A percentile compares a stretch with the other conserved stretches of the same genome.
Conservation (phyloP, 805 yeast species). For the Sugiyamaella marilandica region DNA sequence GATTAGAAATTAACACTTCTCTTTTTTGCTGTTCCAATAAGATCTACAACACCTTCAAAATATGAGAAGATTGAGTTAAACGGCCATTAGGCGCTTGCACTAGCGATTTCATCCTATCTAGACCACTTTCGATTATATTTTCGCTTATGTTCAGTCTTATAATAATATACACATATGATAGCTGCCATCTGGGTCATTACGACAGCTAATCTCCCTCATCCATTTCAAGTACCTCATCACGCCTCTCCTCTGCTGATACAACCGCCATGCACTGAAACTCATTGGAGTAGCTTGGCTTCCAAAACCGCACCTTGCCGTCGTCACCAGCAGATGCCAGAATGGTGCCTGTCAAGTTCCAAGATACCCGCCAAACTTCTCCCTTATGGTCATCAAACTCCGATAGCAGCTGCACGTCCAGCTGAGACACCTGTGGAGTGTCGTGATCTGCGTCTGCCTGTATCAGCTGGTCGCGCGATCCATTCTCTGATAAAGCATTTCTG, state of each 20-base stretch:
- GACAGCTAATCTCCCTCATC: background rate
- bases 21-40: no score
- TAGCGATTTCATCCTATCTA: no score
- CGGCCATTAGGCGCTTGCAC: no score
- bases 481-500: conserved; percentile 33
- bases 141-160: background rate
- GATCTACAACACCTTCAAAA: no score
- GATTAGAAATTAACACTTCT: no score
- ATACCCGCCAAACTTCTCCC: conserved; percentile 92
- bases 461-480: conserved; percentile 16
- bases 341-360: conserved; percentile 84
- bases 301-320: conserved; percentile 84
- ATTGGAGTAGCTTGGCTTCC: conserved; percentile 84
- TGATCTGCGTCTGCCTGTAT: conserved; percentile 16
- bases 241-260: conserved; percentile 49
- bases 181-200: background rate
- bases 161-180: background rate
- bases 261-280: conserved; percentile 92
- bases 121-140: background rate
- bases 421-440: conserved; percentile 16
- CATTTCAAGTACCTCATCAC: conserved; percentile 1
- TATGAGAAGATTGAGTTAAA: no score
- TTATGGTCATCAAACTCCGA: conserved; percentile 72
- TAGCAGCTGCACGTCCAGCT: conserved; percentile 49
- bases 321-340: conserved; percentile 91